phyloP scores from a whole-genome alignment of 805 yeast species.

The Kuraishia ogatae region DNA sequence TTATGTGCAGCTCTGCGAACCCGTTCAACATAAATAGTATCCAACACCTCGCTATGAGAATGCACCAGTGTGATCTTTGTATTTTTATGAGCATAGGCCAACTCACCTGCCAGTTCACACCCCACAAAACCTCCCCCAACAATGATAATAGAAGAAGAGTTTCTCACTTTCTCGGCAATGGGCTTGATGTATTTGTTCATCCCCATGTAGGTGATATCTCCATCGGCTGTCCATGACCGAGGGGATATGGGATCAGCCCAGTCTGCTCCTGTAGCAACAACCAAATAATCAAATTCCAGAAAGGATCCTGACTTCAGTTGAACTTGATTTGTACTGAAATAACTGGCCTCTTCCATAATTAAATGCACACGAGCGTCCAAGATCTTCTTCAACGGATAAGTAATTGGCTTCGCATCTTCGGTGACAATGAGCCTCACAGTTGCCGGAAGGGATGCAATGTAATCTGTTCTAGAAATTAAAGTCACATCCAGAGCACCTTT shows the following conservation, averaged over 20 bases:
- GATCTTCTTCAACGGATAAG: slow-evolving; percentile 11
- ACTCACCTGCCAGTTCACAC: slow-evolving; percentile 23
- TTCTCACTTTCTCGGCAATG: slow-evolving; percentile 9
- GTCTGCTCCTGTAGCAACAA: slow-evolving; percentile 22
- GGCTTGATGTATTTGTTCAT: not conserved
- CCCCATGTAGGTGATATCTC: slow-evolving; percentile 8
- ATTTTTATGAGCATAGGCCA: slow-evolving; percentile 12
- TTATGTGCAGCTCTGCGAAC: not conserved
- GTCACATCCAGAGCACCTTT: slow-evolving; percentile 5
- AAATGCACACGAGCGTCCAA: slow-evolving; percentile 13
- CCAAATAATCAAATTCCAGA: slow-evolving; percentile 15
- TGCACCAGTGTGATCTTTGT: slow-evolving; percentile 17
- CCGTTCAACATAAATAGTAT: not conserved
- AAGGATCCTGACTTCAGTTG: not conserved
- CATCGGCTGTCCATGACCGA: slow-evolving; percentile 12
- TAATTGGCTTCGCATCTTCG: slow-evolving; percentile 3
- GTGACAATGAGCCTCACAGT: slow-evolving; percentile 6
- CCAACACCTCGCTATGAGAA: slow-evolving; percentile 9
- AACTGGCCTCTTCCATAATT: slow-evolving; percentile 11
- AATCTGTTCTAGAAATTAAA: slow-evolving; percentile 8
- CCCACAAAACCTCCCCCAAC: slow-evolving; percentile 26
- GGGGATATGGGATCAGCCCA: slow-evolving; percentile 18
- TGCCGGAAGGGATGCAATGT: slow-evolving; percentile 7
- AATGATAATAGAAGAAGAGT: slow-evolving; percentile 17
- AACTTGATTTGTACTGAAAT: slow-evolving; percentile 12